Evolutionary conservation across 2,329 filamentous ascomycete genomes (phyloP).

Genomic region (Teratosphaeria zuluensis): DNA sequence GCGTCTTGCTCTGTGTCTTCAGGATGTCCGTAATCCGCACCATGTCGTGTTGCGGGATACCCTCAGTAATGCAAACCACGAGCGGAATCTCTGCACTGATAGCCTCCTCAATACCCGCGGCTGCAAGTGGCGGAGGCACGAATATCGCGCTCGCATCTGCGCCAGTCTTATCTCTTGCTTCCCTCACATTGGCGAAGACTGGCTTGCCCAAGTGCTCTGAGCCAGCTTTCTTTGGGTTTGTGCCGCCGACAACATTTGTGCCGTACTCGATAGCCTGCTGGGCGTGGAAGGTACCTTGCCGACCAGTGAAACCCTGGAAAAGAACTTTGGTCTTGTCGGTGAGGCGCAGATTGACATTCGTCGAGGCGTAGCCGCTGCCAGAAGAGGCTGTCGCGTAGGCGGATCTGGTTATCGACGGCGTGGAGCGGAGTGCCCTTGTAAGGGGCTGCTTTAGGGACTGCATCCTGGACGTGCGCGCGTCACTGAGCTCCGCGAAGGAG

Average conservation of each 20-base stretch:
- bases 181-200: constrained; percentile 81
- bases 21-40: constrained; percentile 96
- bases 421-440: constrained; percentile 57
- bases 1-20: constrained; percentile 94
- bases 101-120: constrained; percentile 93
- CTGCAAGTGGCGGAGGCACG: constrained; percentile 89
- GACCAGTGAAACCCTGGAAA: constrained; percentile 91
- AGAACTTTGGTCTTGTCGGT: constrained; percentile 88
- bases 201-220: constrained; percentile 79
- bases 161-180: constrained; percentile 82
- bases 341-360: constrained; percentile 68
- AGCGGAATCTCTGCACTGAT: constrained; percentile 86
- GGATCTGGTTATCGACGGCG: constrained; percentile 50
- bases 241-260: constrained; percentile 95
- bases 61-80: constrained; percentile 95
- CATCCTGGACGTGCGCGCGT: constrained; percentile 1
- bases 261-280: constrained; percentile 97
- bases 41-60: constrained; percentile 98
- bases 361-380: constrained; percentile 25
- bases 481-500: neutral
- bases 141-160: constrained; percentile 92
- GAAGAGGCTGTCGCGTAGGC: constrained; percentile 60
- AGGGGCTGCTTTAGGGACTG: constrained; percentile 41
- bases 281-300: constrained; percentile 73
- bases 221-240: constrained; percentile 98